A percentile compares a stretch with the other conserved stretches of the same genome.
phyloP scores from a whole-genome alignment of 2,329 filamentous ascomycete genomes.

The Aspergillus transmontanensis region DNA sequence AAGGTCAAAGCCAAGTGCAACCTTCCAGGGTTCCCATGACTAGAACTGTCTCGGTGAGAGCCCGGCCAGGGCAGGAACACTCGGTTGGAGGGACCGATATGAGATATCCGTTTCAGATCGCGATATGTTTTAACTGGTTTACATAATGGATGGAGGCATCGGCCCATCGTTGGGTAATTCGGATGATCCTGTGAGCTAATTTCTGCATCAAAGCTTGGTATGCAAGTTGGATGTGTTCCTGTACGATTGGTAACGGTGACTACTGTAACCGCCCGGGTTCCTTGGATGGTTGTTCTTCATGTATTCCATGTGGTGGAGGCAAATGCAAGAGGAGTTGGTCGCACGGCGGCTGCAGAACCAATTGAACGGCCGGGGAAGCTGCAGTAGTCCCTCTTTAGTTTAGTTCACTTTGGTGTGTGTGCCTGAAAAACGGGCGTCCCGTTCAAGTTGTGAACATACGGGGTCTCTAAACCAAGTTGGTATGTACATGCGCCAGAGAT shows the following conservation, averaged over 20 bases:
- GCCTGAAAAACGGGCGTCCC: background rate
- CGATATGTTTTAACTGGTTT: background rate
- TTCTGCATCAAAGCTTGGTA: slow-evolving; percentile 1
- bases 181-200: slow-evolving; percentile 2
- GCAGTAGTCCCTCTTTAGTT: background rate
- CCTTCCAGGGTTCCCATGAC: background rate
- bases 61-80: background rate
- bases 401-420: background rate
- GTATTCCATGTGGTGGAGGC: background rate
- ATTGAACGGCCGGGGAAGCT: background rate
- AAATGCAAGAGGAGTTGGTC: background rate
- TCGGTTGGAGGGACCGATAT: background rate
- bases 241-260: background rate
- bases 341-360: slow-evolving; percentile 1
- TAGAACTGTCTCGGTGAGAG: background rate
- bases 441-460: background rate
- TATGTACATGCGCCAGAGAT: background rate
- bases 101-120: background rate
- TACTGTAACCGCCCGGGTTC: background rate
- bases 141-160: slow-evolving; percentile 2
- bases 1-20: background rate
- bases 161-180: background rate
- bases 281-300: background rate
- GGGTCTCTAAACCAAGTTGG: background rate
- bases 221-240: background rate